Conservation (phyloP, 805 yeast species). For the Priceomyces fermenticarens region DNA sequence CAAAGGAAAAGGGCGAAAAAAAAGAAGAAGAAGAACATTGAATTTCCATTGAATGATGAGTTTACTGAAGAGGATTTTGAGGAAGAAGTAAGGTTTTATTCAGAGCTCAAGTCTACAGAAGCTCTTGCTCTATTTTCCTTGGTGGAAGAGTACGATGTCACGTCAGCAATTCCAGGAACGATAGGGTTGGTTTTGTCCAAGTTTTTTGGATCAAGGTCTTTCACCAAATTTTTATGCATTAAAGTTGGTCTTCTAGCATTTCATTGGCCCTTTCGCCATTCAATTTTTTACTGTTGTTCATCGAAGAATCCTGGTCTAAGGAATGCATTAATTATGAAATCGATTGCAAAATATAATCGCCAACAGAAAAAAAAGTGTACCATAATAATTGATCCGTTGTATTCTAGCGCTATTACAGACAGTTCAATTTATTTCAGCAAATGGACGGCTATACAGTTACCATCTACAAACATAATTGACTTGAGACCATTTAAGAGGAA, state of each 20-base stretch:
- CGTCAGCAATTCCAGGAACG: constrained; percentile 26
- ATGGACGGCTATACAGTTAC: constrained; percentile 32
- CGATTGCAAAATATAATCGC: constrained; percentile 34
- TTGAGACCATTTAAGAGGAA: constrained; percentile 31
- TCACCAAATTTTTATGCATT: constrained; percentile 28
- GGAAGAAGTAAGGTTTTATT: constrained; percentile 24
- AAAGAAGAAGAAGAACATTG: constrained; percentile 5
- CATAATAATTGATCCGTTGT: constrained; percentile 36
- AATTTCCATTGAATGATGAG: constrained; percentile 2
- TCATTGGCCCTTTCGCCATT: constrained; percentile 45
- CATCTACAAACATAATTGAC: constrained; percentile 41
- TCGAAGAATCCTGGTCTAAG: constrained; percentile 40
- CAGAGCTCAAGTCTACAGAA: constrained; percentile 35
- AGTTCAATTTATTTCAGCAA: constrained; percentile 34
- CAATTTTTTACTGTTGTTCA: constrained; percentile 36
- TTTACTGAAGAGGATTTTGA: constrained; percentile 8
- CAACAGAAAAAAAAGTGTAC: constrained; percentile 22
- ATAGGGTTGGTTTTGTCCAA: constrained; percentile 17
- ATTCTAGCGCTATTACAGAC: constrained; percentile 28
- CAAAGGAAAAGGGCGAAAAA: constrained; percentile 14
- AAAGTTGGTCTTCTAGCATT: constrained; percentile 40
- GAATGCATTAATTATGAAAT: constrained; percentile 35
- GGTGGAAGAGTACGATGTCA: constrained; percentile 36
- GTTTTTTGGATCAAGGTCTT: constrained; percentile 28
- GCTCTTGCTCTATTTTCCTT: constrained; percentile 38